These are phyloP conservation scores for Hanseniaspora vineae DNA, from an alignment of 805 yeast species.

Conservation along the genomic window DNA sequence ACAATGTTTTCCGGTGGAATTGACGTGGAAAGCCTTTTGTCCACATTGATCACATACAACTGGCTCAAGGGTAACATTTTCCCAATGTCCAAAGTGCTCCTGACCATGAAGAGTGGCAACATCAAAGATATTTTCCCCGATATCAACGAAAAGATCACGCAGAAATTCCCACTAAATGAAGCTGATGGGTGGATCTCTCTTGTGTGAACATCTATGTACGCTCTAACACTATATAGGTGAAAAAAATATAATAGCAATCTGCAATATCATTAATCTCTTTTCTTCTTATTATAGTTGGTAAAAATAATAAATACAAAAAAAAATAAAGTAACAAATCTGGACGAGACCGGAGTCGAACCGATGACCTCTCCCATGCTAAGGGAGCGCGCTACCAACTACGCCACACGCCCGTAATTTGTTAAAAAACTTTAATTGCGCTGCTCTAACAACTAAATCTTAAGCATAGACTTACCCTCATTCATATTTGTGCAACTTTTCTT, in stretches of 20 bases:
- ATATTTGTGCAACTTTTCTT: no score
- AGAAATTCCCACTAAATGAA: slow-evolving; percentile 16
- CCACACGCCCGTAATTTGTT: slow-evolving; percentile 48
- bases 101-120: slow-evolving; percentile 17
- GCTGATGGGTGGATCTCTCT: slow-evolving; percentile 13
- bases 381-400: slow-evolving; percentile 77
- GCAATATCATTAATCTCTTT: no score
- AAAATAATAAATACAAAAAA: no score
- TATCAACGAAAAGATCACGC: slow-evolving; percentile 15
- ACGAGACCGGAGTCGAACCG: slow-evolving; percentile 70
- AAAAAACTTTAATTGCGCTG: no score
- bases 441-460: no score
- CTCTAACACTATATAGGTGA: no score
- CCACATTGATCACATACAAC: slow-evolving; percentile 19
- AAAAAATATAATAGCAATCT: no score
- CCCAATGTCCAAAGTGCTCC: slow-evolving; percentile 18
- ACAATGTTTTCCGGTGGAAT: background rate
- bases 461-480: background rate
- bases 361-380: slow-evolving; percentile 73
- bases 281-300: no score
- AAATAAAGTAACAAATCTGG: slow-evolving; percentile 24
- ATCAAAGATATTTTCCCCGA: slow-evolving; percentile 18
- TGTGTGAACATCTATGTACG: no score
- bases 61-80: slow-evolving; percentile 23
- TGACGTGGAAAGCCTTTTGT: slow-evolving; percentile 18